Evolutionary conservation across 139 green algal genomes (phyloP), one percentile per base, ranked within the genome.

Genomic region (Pseudopediastrum boryanum): DNA sequence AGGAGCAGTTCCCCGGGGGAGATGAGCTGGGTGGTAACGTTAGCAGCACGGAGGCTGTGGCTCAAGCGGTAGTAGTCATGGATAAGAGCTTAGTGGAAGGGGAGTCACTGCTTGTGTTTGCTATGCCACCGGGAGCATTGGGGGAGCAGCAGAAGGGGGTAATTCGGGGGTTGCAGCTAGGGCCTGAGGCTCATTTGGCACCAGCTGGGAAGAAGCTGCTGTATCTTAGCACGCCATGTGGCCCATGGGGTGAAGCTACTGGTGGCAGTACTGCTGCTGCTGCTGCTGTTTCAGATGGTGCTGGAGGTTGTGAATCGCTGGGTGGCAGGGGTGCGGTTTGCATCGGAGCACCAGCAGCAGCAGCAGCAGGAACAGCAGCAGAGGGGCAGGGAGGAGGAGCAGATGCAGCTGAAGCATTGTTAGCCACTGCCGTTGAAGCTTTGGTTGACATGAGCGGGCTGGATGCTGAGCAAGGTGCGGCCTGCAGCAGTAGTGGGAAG

Each of bases 151-250:
- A 65, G 70, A 25, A 21, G 62, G 43, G 33, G 52, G 43, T 64
- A 27, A 68, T 87, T 3, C 63, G 73, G 8, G 72, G 43, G 16
- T 46, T 87, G 56, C 77, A 83, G 83, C 43, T 74, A n/a, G 73
- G 83, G 0, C 50, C 72, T 5, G 52, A 58, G 2, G 43, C 77
- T 16, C 27, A 16, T 3, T 78, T 84, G 0, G 51, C 63, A 33
- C 83, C 78, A 3, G n/a, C 56, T 25, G 82, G 82, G 12, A 74
- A 66, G 71, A 79, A 58, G 31, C 80, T 84, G 48, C 66, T 85
- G 74, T 75, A 74, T 50, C 50, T 75, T 19, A 9, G 25, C 16
- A 64, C 13, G 10, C 31, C 10, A 64, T 29, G 13, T 23, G 54
- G 54, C 54, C 9, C 16, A 23, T n/a, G 13, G 9, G 59, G 13